A percentile compares a stretch with the other conserved stretches of the same genome.
Conservation (phyloP, 352 stramenopile genomes). For the Phytophthora hibernalis region DNA sequence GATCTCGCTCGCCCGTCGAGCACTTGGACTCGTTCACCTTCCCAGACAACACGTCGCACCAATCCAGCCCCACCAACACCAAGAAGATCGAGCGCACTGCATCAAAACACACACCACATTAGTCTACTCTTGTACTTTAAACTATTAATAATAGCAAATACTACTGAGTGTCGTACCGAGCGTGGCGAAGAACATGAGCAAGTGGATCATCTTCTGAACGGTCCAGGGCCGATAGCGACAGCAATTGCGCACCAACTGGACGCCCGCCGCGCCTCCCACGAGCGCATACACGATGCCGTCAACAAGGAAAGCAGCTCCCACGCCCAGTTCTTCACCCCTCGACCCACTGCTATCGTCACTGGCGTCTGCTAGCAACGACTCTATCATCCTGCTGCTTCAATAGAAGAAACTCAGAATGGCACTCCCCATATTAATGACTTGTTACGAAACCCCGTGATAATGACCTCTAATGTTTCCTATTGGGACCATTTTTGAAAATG, state of each 20-base stretch:
- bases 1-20: constrained; percentile 66
- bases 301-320: constrained; percentile 70
- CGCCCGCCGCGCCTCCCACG: constrained; percentile 57
- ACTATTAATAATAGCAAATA: neutral
- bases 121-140: neutral
- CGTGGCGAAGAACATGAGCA: constrained; percentile 85
- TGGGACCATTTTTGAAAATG: constrained; percentile 28
- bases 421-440: too few species aligned
- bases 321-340: constrained; percentile 49
- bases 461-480: constrained; percentile 5
- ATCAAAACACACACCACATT: neutral
- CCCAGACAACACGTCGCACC: constrained; percentile 81
- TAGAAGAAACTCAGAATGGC: constrained; percentile 24
- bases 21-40: constrained; percentile 66
- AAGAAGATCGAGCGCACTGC: constrained; percentile 77
- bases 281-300: constrained; percentile 75
- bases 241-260: constrained; percentile 87
- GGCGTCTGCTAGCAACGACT: constrained; percentile 13
- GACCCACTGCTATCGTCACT: constrained; percentile 14
- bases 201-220: constrained; percentile 89
- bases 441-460: constrained; percentile 6
- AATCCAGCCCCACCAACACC: constrained; percentile 75
- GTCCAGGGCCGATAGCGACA: constrained; percentile 86
- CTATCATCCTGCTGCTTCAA: constrained; percentile 12
- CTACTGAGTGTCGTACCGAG: constrained; percentile 42